A percentile compares a stretch with the other conserved stretches of the same genome.
Evolutionary conservation across 257 asterid species (phyloP).

Genomic region (Linaria vulgaris): DNA sequence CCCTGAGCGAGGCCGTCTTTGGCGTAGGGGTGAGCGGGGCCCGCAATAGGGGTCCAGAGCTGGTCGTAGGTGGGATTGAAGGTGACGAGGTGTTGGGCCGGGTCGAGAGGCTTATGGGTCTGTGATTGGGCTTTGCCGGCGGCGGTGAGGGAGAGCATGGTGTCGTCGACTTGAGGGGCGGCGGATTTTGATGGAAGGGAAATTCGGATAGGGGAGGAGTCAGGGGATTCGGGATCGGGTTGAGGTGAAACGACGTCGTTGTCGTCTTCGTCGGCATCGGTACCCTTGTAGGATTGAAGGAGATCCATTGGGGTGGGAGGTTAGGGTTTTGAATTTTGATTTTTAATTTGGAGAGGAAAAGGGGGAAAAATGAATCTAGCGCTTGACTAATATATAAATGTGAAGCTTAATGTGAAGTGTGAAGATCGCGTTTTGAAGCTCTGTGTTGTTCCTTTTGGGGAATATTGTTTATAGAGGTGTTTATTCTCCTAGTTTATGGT

Average conservation of each 20-base stretch:
- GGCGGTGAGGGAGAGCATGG: constrained; percentile 82
- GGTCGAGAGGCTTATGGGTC: constrained; percentile 75
- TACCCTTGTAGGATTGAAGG: constrained; percentile 37
- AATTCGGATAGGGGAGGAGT: constrained; percentile 68
- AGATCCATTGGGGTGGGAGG: constrained; percentile 60
- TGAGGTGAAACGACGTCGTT: constrained; percentile 22
- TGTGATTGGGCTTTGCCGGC: constrained; percentile 52
- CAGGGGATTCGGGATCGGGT: constrained; percentile 59
- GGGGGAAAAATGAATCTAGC: constrained; percentile 18
- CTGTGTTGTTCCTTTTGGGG: no score
- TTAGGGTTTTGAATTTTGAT: constrained; percentile 23
- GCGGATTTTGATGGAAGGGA: constrained; percentile 79
- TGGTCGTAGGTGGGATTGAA: constrained; percentile 95
- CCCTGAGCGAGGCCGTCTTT: constrained; percentile 99
- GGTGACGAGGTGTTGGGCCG: constrained; percentile 81
- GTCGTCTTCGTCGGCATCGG: constrained; percentile 27
- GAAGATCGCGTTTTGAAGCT: no score
- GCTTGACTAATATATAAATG: no score
- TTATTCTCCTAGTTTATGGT: no score
- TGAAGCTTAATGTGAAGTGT: neutral
- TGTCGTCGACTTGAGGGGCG: constrained; percentile 88
- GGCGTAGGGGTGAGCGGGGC: constrained; percentile 95
- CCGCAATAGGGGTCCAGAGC: constrained; percentile 91
- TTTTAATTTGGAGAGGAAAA: neutral
- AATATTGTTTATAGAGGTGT: no score